Evolutionary conservation across 257 asterid genomes (phyloP).

Genomic region (Lycium ferocissimum): DNA sequence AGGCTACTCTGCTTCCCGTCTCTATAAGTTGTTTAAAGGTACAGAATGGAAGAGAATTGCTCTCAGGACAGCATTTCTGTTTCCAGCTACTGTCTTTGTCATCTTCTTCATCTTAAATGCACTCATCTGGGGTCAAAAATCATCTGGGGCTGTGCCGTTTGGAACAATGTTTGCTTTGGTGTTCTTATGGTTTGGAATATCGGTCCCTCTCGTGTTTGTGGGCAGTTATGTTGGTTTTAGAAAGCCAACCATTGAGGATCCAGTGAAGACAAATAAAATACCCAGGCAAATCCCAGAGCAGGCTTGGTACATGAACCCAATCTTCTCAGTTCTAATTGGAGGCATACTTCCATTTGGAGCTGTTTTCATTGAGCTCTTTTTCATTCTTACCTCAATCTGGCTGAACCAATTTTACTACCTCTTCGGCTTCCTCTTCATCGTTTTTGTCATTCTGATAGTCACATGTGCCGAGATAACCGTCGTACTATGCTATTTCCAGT

Average conservation of each 20-base stretch:
- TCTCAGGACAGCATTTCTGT: constrained; percentile 62
- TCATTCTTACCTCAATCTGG: constrained; percentile 85
- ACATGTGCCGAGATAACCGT: constrained; percentile 80
- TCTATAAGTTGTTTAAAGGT: constrained; percentile 80
- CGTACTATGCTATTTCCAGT: constrained; percentile 85
- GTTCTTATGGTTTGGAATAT: constrained; percentile 80
- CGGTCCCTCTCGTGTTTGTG: constrained; percentile 73
- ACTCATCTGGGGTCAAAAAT: constrained; percentile 82
- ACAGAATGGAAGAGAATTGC: constrained; percentile 77
- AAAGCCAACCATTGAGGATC: constrained; percentile 72
- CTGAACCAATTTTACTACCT: constrained; percentile 86
- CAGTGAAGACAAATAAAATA: constrained; percentile 73
- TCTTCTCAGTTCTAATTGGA: constrained; percentile 67
- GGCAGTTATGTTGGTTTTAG: constrained; percentile 70
- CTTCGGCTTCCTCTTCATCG: constrained; percentile 85
- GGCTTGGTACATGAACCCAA: constrained; percentile 74
- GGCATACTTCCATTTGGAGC: constrained; percentile 85
- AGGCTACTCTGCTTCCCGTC: constrained; percentile 66
- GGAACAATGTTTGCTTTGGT: constrained; percentile 82
- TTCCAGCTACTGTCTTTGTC: constrained; percentile 63
- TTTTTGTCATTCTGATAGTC: constrained; percentile 68
- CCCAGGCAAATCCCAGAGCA: constrained; percentile 85
- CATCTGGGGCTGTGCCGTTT: constrained; percentile 81
- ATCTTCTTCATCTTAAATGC: constrained; percentile 71
- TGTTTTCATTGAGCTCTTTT: constrained; percentile 80